These are phyloP conservation scores for Vaccinium macrocarpon DNA, from an alignment of 148 eudicot genomes.

Conservation along the genomic window DNA sequence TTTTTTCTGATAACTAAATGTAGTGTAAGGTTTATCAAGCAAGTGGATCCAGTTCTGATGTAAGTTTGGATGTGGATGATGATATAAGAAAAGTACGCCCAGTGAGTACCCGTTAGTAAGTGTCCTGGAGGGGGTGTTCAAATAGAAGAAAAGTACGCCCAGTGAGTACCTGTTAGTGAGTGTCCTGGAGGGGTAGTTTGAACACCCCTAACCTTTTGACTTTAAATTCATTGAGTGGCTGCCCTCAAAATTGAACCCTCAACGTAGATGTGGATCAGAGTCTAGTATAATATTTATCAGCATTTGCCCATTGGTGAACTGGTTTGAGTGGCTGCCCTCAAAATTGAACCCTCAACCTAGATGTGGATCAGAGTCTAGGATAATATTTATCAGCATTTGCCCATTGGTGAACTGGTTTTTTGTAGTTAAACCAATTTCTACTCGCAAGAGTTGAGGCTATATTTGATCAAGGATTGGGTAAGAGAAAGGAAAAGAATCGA, in stretches of 20 bases:
- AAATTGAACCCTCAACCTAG: neutral
- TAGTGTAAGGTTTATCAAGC: neutral
- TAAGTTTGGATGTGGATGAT: neutral
- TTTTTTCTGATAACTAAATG: too few species aligned
- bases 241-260: neutral
- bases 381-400: neutral
- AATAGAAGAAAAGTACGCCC: neutral
- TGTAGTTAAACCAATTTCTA: neutral
- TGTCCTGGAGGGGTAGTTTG: neutral
- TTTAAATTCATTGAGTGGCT: neutral
- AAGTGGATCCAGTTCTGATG: neutral
- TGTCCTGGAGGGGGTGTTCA: neutral
- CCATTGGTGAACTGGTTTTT: neutral
- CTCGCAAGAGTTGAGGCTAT: neutral
- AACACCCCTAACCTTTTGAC: neutral
- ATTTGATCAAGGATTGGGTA: neutral
- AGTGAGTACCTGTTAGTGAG: neutral
- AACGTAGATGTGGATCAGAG: neutral
- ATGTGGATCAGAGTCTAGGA: neutral
- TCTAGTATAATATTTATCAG: neutral
- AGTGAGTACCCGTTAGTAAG: neutral
- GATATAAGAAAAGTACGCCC: neutral
- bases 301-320: neutral
- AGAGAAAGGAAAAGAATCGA: neutral
- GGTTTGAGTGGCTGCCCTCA: neutral